Evolutionary conservation across 2,329 filamentous ascomycete species (phyloP).

Genomic region (Aspergillus pseudonomiae): DNA sequence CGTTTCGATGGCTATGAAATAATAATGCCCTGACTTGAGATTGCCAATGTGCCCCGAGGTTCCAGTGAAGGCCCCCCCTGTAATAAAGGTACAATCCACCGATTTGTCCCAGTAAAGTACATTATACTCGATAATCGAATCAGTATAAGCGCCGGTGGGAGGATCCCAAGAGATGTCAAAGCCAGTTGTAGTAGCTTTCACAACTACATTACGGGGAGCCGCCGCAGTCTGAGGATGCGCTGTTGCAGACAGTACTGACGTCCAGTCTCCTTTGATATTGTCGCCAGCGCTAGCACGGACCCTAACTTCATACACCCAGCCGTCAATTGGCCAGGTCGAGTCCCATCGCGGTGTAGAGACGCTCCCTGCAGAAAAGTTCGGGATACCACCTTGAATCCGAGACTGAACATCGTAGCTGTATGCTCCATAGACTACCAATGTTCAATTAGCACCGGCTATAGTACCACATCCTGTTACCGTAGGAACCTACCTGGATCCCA

Average conservation of each 20-base stretch:
- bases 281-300: neutral
- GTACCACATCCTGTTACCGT: neutral
- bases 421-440: neutral
- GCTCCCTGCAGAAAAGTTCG: neutral
- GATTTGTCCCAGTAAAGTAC: neutral
- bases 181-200: neutral
- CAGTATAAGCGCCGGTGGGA: neutral
- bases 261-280: neutral
- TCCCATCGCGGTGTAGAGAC: conserved; percentile 5
- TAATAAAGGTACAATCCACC: neutral
- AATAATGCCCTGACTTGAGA: neutral
- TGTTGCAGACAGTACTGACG: neutral
- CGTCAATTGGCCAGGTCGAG: conserved; percentile 7
- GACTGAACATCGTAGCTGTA: conserved; percentile 1
- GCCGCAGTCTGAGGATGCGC: neutral
- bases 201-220: neutral
- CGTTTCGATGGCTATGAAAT: neutral
- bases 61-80: neutral
- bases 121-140: neutral
- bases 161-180: neutral
- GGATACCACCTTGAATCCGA: neutral
- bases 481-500: neutral
- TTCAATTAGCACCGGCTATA: neutral
- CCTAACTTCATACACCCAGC: conserved; percentile 5
- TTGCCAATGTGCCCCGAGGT: neutral